Evolutionary conservation across 2,329 filamentous ascomycete species (phyloP), one percentile per base, ranked within the genome.

Genomic region (Blastomyces emzantsi): DNA sequence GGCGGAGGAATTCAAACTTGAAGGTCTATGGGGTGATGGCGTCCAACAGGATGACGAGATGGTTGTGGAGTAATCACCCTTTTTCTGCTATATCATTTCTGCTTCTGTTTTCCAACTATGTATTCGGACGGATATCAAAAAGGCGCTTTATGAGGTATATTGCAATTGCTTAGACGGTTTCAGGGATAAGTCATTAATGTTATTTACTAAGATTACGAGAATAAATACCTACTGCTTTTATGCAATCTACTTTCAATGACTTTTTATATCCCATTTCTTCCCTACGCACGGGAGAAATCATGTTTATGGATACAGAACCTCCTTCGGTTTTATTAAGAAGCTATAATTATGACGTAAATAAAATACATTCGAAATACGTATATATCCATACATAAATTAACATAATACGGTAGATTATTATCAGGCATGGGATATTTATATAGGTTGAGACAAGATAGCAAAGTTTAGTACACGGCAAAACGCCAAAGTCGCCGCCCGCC

Each of bases 1-100:
- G 92, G 90, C 92, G 8, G 87, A 90, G 70, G 93, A 97, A 77
- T 97, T 99, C 78, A 92, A 93, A 80, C 82, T 99, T 9, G 94
- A 97, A 66, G 94, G 91, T 1, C 78, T 99, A 17, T 97, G 90
- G 89, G 92, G 90, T 13, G 87, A 91, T 73, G 86, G 80, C 47
- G 71, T 70, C 30, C 72, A 67, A 55, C 75, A 74, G 49, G 73
- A 71, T 60, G 76, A 75, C 49, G 72, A 67, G 56, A 75, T 74
- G 68, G 75, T 78, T 74, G 75, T 72, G 63, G 74, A 77, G 69
- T 77, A 75, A 67, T 39, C 36, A 25, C 9, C 19, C 8, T 36
- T 17, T 41, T 54, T 36, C n/a, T 39, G 3, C 22, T 61, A 36
- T 54, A 30, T 52, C 22, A 52, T 30, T 52, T 52, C 9, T 25